Base-by-base conservation (phyloP, 2,329 filamentous ascomycete genomes). In the Alternaria arborescens region DNA sequence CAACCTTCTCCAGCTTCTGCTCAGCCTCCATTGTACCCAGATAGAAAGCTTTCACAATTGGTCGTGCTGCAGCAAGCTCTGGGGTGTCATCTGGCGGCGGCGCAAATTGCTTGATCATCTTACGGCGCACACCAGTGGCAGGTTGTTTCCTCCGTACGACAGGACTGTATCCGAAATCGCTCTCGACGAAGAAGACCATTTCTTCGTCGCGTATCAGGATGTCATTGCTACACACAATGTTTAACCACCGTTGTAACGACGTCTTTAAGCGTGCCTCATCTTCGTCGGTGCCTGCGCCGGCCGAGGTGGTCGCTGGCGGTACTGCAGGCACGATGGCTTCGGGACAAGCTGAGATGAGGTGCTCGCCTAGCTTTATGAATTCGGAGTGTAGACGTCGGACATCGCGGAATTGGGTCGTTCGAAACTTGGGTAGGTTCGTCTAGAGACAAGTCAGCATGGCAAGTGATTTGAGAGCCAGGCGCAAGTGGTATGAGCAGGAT, bases 401-500 rank as follows among this genome's bases (percentile, higher is more conserved):
- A 80, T 99, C 95, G 75, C 95, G 93, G 82, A 97, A 99, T 79
- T 99, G 95, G 5, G 95, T 99, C 0, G 95, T 99, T 71, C 95
- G 89, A 80, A 97, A 99, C 70, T 94, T 94, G 54, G 94, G 94
- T n/a, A 99, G 90, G 80, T 99, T 99, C 67, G 95, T 99, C 95
- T 99, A 62, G 22, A 38, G 10, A 36, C 4, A 24, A 4, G 55
- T 71, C 43, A 71, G 67, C 36, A 62, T 10, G 22, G 22, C 22
- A 24, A 3, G 30, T 8, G 14, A n/a, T n/a, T 30, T 16, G 32
- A n/a, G 26, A 18, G 36, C 52, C n/a, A 43, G 20, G 20, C 38
- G 42, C 38, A 41, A 26, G 42, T 16, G 28, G 18, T n/a, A 32
- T 53, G 14, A 30, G 46, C 11, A 53, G 54, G 26, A 41, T 2